phyloP scores from a whole-genome alignment of 371 early-diverging fungal genomes.

The Dichotomocladium elegans region DNA sequence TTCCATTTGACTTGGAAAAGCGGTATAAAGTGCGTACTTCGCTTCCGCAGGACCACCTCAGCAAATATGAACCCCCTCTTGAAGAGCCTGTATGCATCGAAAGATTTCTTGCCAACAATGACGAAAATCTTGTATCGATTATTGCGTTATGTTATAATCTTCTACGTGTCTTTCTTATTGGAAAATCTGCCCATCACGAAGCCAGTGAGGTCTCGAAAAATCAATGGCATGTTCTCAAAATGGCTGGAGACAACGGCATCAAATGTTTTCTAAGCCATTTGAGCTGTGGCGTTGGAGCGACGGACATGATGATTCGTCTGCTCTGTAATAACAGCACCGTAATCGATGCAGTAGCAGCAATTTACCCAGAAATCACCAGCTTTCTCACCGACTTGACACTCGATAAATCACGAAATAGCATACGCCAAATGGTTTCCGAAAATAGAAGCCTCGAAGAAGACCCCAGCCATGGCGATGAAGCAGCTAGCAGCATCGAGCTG shows the following conservation, averaged over 20 bases:
- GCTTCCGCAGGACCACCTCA: neutral
- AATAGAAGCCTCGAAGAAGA: neutral
- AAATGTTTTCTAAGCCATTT: constrained; percentile 25
- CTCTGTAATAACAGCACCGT: constrained; percentile 12
- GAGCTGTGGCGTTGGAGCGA: constrained; percentile 22
- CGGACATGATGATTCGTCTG: constrained; percentile 22
- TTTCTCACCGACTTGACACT: constrained; percentile 7
- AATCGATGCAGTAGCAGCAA: constrained; percentile 8
- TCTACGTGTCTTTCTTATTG: constrained; percentile 26
- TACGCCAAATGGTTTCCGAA: neutral
- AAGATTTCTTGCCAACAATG: constrained; percentile 1
- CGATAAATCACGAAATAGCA: neutral
- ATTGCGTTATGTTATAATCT: constrained; percentile 25
- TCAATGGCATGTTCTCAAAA: constrained; percentile 15
- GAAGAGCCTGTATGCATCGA: constrained; percentile 11
- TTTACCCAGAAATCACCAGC: constrained; percentile 7
- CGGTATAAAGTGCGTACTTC: constrained; percentile 20
- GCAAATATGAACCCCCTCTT: neutral
- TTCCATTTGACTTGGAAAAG: constrained; percentile 36
- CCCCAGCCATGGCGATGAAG: constrained; percentile 8
- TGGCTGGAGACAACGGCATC: constrained; percentile 21
- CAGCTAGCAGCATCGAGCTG: constrained; percentile 13
- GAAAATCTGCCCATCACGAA: neutral
- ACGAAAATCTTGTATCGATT: constrained; percentile 13
- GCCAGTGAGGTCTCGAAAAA: constrained; percentile 8